A percentile compares a stretch with the other conserved stretches of the same genome.
phyloP scores from a whole-genome alignment of 2,329 filamentous ascomycete species.

The Cordyceps fumosorosea region DNA sequence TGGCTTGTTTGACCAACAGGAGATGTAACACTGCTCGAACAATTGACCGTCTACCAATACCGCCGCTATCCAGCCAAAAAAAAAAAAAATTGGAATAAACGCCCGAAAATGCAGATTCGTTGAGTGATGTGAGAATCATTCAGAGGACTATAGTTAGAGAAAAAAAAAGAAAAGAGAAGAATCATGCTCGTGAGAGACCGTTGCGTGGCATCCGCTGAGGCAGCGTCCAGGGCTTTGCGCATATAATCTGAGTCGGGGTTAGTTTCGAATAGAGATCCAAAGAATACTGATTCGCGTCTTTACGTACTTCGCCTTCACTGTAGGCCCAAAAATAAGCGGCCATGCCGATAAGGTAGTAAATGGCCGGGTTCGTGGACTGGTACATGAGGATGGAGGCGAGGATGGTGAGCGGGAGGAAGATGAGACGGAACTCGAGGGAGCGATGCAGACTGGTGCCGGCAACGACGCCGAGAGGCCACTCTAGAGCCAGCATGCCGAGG shows the following conservation, averaged over 20 bases:
- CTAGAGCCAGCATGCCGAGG: slow-evolving; percentile 71
- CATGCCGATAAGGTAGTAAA: slow-evolving; percentile 87
- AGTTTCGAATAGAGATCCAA: not conserved
- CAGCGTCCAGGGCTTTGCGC: slow-evolving; percentile 63
- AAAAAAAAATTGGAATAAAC: not conserved
- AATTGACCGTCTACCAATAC: not conserved
- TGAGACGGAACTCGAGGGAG: slow-evolving; percentile 78
- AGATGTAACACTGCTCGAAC: not conserved
- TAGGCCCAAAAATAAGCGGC: slow-evolving; percentile 94
- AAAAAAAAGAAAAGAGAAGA: not conserved
- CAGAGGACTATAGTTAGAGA: not conserved
- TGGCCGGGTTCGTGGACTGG: slow-evolving; percentile 82
- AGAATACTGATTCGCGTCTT: too few relatives aligned
- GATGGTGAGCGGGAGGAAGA: slow-evolving; percentile 72
- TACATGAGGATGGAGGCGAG: slow-evolving; percentile 75
- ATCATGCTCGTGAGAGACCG: slow-evolving; percentile 16
- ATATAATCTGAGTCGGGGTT: slow-evolving; percentile 48
- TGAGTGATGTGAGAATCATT: not conserved
- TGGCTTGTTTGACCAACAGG: not conserved
- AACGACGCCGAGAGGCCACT: slow-evolving; percentile 78
- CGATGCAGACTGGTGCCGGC: slow-evolving; percentile 75
- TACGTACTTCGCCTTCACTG: slow-evolving; percentile 85
- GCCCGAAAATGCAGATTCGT: slow-evolving; percentile 3
- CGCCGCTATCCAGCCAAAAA: not conserved
- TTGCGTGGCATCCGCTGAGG: slow-evolving; percentile 43